Percentiles rank a stretch among this genome's conserved stretches.
These are phyloP conservation scores for Niebla homalea DNA, from an alignment of 495 filamentous ascomycete genomes.

Conservation along the genomic window DNA sequence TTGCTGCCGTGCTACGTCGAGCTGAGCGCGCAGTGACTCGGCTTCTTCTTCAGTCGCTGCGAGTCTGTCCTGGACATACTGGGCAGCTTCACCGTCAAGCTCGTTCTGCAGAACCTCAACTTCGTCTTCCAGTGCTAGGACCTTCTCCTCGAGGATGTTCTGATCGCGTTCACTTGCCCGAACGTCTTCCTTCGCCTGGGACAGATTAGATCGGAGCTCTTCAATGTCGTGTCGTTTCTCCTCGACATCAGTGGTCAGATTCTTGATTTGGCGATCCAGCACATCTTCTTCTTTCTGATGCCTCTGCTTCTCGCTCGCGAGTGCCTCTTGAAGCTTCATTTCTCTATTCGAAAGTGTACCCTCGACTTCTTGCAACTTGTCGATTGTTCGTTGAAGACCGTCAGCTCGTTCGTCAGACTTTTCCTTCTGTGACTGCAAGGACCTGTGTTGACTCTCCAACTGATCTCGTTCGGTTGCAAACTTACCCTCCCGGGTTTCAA, in stretches of 20 bases:
- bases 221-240: conserved; percentile 40
- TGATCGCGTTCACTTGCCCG: conserved; percentile 52
- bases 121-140: conserved; percentile 68
- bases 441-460: conserved; percentile 54
- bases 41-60: conserved; percentile 33
- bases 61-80: conserved; percentile 45
- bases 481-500: conserved; percentile 60
- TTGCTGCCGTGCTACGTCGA: conserved; percentile 24
- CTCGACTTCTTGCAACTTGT: conserved; percentile 54
- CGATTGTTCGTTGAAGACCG: conserved; percentile 59
- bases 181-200: conserved; percentile 51
- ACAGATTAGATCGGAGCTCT: conserved; percentile 43
- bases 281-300: conserved; percentile 42
- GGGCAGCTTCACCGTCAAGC: conserved; percentile 55
- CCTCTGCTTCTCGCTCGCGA: conserved; percentile 45
- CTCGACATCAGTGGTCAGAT: conserved; percentile 42
- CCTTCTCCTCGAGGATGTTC: conserved; percentile 48
- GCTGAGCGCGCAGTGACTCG: conserved; percentile 35
- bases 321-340: conserved; percentile 46
- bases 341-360: conserved; percentile 53
- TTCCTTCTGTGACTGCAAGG: conserved; percentile 51
- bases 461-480: conserved; percentile 56
- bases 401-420: conserved; percentile 53
- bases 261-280: conserved; percentile 42
- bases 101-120: conserved; percentile 61